Evolutionary conservation across 2,329 filamentous ascomycete species (phyloP).

Genomic region (Fusarium sp.): DNA sequence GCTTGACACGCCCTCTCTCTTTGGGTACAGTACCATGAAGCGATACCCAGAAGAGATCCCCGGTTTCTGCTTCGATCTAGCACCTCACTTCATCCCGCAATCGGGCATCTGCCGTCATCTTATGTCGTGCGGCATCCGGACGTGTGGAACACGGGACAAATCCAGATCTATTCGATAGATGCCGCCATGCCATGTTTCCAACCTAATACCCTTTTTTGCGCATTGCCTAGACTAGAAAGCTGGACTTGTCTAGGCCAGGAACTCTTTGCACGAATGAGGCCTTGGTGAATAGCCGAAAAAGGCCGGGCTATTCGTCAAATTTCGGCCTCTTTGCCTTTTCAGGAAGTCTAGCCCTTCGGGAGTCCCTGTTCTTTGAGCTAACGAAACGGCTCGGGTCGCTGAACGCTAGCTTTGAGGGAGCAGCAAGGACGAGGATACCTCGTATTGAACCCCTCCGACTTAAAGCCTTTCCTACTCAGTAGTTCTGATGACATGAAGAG

Average conservation of each 20-base stretch:
- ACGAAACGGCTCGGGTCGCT: conserved; percentile 37
- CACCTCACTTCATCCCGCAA: neutral
- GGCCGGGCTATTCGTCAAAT: neutral
- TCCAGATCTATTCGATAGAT: neutral
- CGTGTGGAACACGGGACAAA: neutral
- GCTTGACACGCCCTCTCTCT: neutral
- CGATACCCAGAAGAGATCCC: neutral
- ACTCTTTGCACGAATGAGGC: neutral
- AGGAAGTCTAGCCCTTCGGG: neutral
- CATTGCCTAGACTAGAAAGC: neutral
- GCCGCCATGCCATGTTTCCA: neutral
- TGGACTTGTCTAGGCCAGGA: neutral
- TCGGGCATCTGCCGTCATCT: neutral
- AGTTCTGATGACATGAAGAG: neutral
- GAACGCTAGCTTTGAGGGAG: conserved; percentile 15
- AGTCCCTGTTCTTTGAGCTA: neutral
- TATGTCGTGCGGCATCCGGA: neutral
- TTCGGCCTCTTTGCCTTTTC: neutral
- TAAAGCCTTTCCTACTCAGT: neutral
- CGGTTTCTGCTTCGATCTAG: neutral
- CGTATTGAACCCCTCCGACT: neutral
- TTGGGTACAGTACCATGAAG: neutral
- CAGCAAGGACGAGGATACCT: neutral
- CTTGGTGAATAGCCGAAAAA: neutral
- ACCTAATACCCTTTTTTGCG: neutral